Evolutionary conservation across 805 yeast genomes (phyloP).

Genomic region (Lipomyces kockii): DNA sequence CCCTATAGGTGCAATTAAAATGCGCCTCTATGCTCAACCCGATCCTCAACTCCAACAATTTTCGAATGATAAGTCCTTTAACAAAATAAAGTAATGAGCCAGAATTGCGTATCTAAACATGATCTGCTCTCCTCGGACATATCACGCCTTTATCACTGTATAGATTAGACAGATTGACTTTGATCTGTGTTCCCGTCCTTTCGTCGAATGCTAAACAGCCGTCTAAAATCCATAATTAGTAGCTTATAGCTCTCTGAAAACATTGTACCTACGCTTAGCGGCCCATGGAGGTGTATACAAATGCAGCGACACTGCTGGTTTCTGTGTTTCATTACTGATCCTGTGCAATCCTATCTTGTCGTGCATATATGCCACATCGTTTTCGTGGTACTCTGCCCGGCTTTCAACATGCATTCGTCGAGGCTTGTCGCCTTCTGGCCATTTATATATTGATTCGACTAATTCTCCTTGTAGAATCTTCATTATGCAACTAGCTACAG

Average conservation of each 20-base stretch:
- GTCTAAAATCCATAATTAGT: conserved; percentile 11
- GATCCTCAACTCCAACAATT: not conserved
- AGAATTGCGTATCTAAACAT: conserved; percentile 9
- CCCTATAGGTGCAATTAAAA: not conserved
- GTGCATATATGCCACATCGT: conserved; percentile 64
- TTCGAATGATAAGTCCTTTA: not conserved
- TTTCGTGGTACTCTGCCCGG: conserved; percentile 43
- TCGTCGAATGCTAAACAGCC: conserved; percentile 54
- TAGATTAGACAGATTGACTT: conserved; percentile 54
- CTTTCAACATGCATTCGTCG: conserved; percentile 40
- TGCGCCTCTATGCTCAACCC: not conserved
- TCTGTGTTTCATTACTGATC: conserved; percentile 56
- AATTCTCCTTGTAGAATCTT: conserved; percentile 65
- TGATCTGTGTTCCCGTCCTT: conserved; percentile 47
- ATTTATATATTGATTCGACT: conserved; percentile 60
- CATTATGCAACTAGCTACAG: conserved; percentile 57
- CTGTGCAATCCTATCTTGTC: conserved; percentile 70
- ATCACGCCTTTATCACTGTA: conserved; percentile 64
- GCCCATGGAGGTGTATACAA: conserved; percentile 81
- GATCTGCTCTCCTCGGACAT: conserved; percentile 11
- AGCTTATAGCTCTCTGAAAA: conserved; percentile 42
- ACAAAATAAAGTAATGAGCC: not conserved
- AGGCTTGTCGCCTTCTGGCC: conserved; percentile 48
- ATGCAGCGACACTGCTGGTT: conserved; percentile 65
- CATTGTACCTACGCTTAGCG: conserved; percentile 54